These are phyloP conservation scores for Adansonia grandidieri DNA, from an alignment of 441 rosid species.

Conservation along the genomic window DNA sequence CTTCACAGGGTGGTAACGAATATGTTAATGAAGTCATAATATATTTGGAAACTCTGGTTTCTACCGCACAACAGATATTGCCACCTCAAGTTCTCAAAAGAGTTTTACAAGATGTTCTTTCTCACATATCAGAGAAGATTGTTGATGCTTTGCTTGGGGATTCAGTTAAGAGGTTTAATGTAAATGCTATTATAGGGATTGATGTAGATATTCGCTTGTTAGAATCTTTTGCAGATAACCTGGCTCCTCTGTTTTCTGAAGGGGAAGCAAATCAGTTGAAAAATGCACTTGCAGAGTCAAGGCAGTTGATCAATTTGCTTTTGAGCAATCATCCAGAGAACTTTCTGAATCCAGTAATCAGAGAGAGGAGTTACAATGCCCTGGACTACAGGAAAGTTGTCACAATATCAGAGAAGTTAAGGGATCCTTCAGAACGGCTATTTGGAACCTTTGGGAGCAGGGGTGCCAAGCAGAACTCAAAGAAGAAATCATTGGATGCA, in stretches of 20 bases:
- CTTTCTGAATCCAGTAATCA: constrained; percentile 79
- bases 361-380: constrained; percentile 81
- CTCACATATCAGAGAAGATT: constrained; percentile 82
- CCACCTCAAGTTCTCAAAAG: constrained; percentile 77
- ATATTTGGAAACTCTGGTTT: constrained; percentile 87
- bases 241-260: constrained; percentile 67
- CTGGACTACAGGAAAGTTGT: constrained; percentile 85
- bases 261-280: constrained; percentile 83
- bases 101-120: constrained; percentile 78
- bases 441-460: constrained; percentile 92
- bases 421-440: constrained; percentile 83
- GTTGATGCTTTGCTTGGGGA: constrained; percentile 71
- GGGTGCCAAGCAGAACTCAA: constrained; percentile 82
- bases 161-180: constrained; percentile 76
- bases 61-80: constrained; percentile 93
- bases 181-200: constrained; percentile 76
- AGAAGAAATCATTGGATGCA: constrained; percentile 85
- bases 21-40: constrained; percentile 92
- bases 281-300: constrained; percentile 73
- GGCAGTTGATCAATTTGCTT: constrained; percentile 82
- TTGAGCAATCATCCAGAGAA: constrained; percentile 91
- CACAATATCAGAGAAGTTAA: constrained; percentile 79
- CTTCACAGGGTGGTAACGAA: constrained; percentile 77
- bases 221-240: constrained; percentile 85
- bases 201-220: constrained; percentile 77